phyloP scores from a whole-genome alignment of 2,329 filamentous ascomycete genomes.

The Colletotrichum cuscutae region DNA sequence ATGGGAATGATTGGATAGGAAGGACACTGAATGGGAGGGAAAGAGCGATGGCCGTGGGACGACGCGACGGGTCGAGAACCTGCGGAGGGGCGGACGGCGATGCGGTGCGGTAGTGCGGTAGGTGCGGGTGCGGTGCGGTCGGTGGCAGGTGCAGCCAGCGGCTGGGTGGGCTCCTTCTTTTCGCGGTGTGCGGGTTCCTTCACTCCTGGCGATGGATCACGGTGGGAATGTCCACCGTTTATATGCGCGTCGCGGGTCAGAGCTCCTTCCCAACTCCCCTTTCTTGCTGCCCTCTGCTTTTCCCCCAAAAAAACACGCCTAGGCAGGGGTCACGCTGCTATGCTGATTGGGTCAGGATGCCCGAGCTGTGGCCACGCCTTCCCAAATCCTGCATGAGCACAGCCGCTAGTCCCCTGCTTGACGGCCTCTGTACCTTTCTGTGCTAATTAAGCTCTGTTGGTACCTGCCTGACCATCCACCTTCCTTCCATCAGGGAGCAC shows the following conservation, averaged over 20 bases:
- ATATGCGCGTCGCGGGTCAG: constrained; percentile 54
- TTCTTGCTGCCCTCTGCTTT: constrained; percentile 11
- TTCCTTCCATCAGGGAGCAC: neutral
- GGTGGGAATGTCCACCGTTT: constrained; percentile 58
- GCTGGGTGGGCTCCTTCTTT: constrained; percentile 2
- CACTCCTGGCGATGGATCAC: constrained; percentile 36
- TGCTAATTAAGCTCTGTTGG: neutral
- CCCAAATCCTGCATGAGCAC: constrained; percentile 27
- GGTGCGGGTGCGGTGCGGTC: neutral
- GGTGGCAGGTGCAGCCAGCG: constrained; percentile 23
- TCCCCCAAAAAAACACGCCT: constrained; percentile 4
- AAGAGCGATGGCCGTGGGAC: neutral
- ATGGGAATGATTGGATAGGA: neutral
- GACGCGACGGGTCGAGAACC: neutral
- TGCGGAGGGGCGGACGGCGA: neutral
- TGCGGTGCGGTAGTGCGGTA: neutral
- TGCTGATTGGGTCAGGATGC: constrained; percentile 23
- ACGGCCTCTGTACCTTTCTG: constrained; percentile 7
- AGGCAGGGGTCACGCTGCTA: constrained; percentile 25
- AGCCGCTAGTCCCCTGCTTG: constrained; percentile 5
- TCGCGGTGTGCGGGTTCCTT: constrained; percentile 21
- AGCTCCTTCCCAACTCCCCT: constrained; percentile 33
- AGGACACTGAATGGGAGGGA: neutral
- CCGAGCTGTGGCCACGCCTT: constrained; percentile 22
- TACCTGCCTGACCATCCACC: neutral